phyloP scores from a whole-genome alignment of 805 yeast species.

The Ogataea thermomethanolica region DNA sequence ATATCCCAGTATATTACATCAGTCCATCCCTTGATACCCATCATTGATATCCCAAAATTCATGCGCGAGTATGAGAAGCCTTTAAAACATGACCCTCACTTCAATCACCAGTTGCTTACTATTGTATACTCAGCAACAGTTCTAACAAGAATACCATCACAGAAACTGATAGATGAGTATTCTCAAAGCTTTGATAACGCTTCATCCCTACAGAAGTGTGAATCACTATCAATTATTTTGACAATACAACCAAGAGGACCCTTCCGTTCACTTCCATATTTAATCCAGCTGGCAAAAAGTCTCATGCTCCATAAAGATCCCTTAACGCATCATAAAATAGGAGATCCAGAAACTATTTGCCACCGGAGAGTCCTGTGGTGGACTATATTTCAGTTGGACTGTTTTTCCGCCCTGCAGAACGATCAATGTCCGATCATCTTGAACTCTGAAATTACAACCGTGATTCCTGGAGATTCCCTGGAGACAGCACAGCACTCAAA shows the following conservation, averaged over 20 bases:
- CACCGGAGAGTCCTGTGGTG: slow-evolving; percentile 62
- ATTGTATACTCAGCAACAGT: not conserved
- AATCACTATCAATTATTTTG: not conserved
- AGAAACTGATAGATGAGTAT: not conserved
- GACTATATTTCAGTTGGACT: slow-evolving; percentile 60
- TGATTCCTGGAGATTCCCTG: slow-evolving; percentile 44
- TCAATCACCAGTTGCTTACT: slow-evolving; percentile 1
- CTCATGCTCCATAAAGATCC: slow-evolving; percentile 60
- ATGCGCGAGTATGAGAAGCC: not conserved
- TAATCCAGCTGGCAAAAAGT: slow-evolving; percentile 53
- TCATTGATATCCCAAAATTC: not conserved
- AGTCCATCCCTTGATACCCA: slow-evolving; percentile 3
- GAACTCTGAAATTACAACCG: slow-evolving; percentile 51
- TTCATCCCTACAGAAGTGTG: not conserved
- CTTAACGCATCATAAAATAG: slow-evolving; percentile 44
- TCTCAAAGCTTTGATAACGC: not conserved
- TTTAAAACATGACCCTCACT: not conserved
- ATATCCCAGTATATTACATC: not conserved
- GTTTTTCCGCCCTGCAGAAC: slow-evolving; percentile 50
- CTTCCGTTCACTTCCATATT: slow-evolving; percentile 49
- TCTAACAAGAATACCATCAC: slow-evolving; percentile 2
- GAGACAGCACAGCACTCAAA: slow-evolving; percentile 24
- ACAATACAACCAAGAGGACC: slow-evolving; percentile 27
- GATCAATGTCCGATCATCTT: slow-evolving; percentile 52
- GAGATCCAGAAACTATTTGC: slow-evolving; percentile 46